Conservation (phyloP, 192 early-diverging fungal species). For the Chytriomyces confervae region DNA sequence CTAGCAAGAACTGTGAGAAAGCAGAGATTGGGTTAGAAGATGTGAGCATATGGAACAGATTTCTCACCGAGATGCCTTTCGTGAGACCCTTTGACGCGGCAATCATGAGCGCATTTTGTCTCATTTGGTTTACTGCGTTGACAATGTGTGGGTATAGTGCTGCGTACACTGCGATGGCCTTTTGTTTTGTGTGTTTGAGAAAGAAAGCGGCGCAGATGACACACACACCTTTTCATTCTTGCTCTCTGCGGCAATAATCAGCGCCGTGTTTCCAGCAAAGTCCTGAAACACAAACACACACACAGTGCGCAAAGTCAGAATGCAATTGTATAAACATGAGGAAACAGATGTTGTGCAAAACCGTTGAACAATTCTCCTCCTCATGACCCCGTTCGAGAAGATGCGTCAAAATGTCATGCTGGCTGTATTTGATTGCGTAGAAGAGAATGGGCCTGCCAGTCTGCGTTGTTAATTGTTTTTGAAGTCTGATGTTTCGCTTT, state of each 20-base stretch:
- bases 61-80: conserved; percentile 36
- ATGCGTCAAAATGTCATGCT: conserved; percentile 51
- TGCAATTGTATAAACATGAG: background rate
- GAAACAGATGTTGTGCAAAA: no score
- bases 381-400: conserved; percentile 54
- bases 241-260: conserved; percentile 50
- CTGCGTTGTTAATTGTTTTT: background rate
- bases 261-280: conserved; percentile 53
- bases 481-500: no score
- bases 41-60: background rate
- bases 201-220: background rate
- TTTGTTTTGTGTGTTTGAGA: background rate
- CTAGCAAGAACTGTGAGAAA: conserved; percentile 43
- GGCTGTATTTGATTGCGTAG: conserved; percentile 55
- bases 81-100: conserved; percentile 47
- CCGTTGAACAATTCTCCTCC: conserved; percentile 33
- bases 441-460: conserved; percentile 53
- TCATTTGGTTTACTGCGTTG: conserved; percentile 45
- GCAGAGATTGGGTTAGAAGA: no score
- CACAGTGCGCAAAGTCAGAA: background rate
- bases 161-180: conserved; percentile 47
- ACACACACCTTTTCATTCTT: conserved; percentile 48
- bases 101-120: conserved; percentile 53
- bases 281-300: conserved; percentile 36
- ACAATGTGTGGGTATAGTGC: conserved; percentile 46